phyloP scores from a whole-genome alignment of 176 grass and related monocot species.

The Secale cereale region DNA sequence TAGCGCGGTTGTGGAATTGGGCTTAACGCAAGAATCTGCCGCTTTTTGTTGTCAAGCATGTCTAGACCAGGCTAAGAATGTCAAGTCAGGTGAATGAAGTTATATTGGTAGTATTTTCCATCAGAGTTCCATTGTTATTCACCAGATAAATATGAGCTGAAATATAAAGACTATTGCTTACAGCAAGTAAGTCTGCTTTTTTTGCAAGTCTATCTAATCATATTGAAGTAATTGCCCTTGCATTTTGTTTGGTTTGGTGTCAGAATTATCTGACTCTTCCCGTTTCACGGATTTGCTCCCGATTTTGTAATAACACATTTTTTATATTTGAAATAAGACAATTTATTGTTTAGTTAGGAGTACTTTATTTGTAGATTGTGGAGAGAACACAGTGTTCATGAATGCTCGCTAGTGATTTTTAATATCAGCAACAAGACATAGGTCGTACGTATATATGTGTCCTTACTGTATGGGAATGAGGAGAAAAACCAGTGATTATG shows the following conservation, averaged over 20 bases:
- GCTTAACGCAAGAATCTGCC: too few species aligned
- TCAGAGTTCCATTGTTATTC: constrained; percentile 80
- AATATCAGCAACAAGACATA: constrained; percentile 10
- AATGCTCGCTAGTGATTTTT: not conserved
- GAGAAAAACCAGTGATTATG: too few species aligned
- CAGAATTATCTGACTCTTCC: too few species aligned
- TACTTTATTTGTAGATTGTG: not conserved
- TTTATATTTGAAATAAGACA: not conserved
- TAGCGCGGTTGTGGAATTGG: too few species aligned
- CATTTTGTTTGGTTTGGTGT: not conserved
- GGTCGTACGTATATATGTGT: not conserved
- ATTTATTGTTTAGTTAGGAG: not conserved
- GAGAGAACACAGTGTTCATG: not conserved
- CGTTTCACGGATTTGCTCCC: too few species aligned
- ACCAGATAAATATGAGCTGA: constrained; percentile 93
- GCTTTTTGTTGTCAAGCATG: too few species aligned
- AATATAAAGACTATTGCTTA: constrained; percentile 96
- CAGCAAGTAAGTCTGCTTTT: constrained; percentile 51
- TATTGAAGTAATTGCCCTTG: not conserved
- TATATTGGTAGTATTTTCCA: constrained; percentile 57
- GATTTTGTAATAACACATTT: too few species aligned
- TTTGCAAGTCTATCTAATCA: not conserved
- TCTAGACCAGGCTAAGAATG: too few species aligned
- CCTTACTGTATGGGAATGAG: too few species aligned
- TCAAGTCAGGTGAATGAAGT: too few species aligned